Percentiles rank a stretch among this genome's conserved stretches.
Evolutionary conservation across 805 yeast genomes (phyloP).

Genomic region (Kazachstania africana): DNA sequence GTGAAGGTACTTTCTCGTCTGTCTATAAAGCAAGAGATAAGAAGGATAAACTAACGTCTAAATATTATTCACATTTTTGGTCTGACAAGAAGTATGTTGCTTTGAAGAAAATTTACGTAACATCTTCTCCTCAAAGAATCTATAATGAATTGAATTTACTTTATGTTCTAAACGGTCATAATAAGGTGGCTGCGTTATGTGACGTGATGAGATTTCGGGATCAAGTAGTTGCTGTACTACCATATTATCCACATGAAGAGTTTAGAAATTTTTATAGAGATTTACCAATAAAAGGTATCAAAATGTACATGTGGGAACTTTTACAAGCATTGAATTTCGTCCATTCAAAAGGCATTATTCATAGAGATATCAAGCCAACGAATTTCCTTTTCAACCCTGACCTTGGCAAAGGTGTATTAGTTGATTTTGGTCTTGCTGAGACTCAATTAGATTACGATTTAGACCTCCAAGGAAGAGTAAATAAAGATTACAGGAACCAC

Average conservation of each 20-base stretch:
- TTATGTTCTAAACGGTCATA: conserved; percentile 53
- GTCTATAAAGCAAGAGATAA: conserved; percentile 49
- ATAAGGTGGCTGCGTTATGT: conserved; percentile 74
- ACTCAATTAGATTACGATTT: conserved; percentile 24
- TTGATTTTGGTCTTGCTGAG: conserved; percentile 90
- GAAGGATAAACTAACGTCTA: conserved; percentile 23
- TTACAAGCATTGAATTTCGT: conserved; percentile 57
- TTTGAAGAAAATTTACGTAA: conserved; percentile 83
- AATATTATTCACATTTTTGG: conserved; percentile 23
- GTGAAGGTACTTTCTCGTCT: conserved; percentile 75
- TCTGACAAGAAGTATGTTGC: conserved; percentile 49
- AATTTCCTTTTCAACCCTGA: conserved; percentile 56
- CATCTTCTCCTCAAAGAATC: conserved; percentile 88
- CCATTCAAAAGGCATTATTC: conserved; percentile 70
- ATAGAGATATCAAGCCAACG: conserved; percentile 84
- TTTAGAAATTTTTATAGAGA: conserved; percentile 79
- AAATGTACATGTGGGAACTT: conserved; percentile 67
- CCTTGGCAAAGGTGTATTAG: conserved; percentile 70
- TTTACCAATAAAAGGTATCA: conserved; percentile 68
- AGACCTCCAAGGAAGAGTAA: not conserved
- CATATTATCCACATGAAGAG: conserved; percentile 83
- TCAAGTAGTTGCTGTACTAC: conserved; percentile 86
- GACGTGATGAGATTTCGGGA: conserved; percentile 83
- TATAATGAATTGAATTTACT: conserved; percentile 75
- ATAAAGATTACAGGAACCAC: conserved; percentile 17